phyloP scores from a whole-genome alignment of 805 yeast genomes.

The Debaryomyces maramus region DNA sequence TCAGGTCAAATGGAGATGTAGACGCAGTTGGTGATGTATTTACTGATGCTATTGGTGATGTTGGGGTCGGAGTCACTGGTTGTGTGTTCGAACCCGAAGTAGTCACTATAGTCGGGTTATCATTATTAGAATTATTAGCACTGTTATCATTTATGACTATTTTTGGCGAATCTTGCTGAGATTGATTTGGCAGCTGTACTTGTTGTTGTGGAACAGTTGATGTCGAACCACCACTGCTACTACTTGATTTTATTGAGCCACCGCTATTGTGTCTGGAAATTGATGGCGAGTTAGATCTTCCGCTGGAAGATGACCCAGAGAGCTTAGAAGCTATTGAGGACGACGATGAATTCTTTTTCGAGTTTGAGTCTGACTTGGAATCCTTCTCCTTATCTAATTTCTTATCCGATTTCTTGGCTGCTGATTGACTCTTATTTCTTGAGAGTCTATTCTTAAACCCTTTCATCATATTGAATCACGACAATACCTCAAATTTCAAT shows the following conservation, averaged over 20 bases:
- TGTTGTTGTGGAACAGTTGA: conserved; percentile 14
- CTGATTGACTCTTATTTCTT: conserved; percentile 37
- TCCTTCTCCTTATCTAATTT: conserved; percentile 33
- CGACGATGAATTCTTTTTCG: conserved; percentile 19
- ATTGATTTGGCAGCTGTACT: conserved; percentile 18
- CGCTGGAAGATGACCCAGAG: background rate
- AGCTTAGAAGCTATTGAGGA: conserved; percentile 15
- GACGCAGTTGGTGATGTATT: conserved; percentile 8
- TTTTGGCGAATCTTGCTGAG: conserved; percentile 19
- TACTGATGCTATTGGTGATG: conserved; percentile 22
- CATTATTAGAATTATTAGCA: conserved; percentile 6
- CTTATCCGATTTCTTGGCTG: conserved; percentile 35
- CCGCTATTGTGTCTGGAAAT: conserved; percentile 33
- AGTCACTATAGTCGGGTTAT: conserved; percentile 9
- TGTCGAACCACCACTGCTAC: conserved; percentile 5
- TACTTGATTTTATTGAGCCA: conserved; percentile 23
- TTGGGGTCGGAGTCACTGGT: conserved; percentile 22
- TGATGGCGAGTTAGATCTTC: conserved; percentile 32
- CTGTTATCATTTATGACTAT: conserved; percentile 18
- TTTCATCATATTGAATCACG: conserved; percentile 39
- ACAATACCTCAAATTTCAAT: too few species aligned
- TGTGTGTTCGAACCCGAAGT: conserved; percentile 4
- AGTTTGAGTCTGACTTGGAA: conserved; percentile 11
- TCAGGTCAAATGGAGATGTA: conserved; percentile 7
- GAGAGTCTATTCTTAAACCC: conserved; percentile 48